Evolutionary conservation across 371 early-diverging fungal species (phyloP), one percentile per base, ranked within the genome.

Genomic region (Saksenaea vasiformis): DNA sequence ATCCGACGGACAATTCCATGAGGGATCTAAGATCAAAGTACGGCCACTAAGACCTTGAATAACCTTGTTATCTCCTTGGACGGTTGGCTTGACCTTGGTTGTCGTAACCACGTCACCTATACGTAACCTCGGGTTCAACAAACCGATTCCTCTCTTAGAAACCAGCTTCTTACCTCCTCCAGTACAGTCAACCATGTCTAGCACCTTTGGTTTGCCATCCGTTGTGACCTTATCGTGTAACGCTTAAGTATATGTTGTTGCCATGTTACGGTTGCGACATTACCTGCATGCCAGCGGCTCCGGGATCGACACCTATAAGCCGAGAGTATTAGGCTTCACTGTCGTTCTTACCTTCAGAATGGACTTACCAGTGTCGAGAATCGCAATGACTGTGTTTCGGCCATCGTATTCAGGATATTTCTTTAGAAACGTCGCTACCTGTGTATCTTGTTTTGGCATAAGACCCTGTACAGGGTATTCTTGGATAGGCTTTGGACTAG

Each of bases 161-260:
- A 51, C 11, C 26, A 31, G 31, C 7, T 2, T 11, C 26, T 9
- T 64, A 79, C 81, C 84, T 54, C 85, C 84, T 38, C 97, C 96
- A 10, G 96, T 94, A 81, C 97, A 96, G 80, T 97, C 98, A 43
- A 98, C 88, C 61, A 93, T 86, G 73, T 96, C 95, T 38, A 95
- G 79, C 36, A 97, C 79, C 77, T 98, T 96, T 58, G 90, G 93
- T 68, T 87, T 87, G 51, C 95, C 96, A 58, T 95, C 93, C 9
- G 91, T 89, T 5, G 96, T 96, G 10, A 86, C 78, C 79, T 88
- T 70, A 56, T 15, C 17, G 56, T 56, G 35, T 17, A 62, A 11
- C 9, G 15, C 26, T 3, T 58, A 22, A 44, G 54, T 11, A 47
- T 5, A 24, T 10, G 9, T 19, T 2, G 7, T 47, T 22, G 10